Base-by-base conservation (phyloP, 108 stramenopile genomes). In the Skeletonema grethae region DNA sequence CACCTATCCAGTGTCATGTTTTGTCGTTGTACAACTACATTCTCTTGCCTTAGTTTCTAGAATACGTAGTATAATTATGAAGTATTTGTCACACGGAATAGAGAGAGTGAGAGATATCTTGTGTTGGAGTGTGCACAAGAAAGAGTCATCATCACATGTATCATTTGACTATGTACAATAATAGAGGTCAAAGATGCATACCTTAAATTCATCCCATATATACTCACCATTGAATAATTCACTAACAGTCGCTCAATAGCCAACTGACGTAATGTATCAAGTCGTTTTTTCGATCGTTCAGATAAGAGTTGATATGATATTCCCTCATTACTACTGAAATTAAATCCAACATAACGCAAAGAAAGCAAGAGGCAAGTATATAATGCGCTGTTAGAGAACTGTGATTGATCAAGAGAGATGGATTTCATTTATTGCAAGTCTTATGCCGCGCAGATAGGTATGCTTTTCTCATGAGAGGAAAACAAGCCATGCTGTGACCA, bases 181-280 rank as follows among this genome's bases (percentile, higher is more conserved):
- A 11, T 38, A 38, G 0, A 36, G 1, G 7, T 8, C 36, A 36
- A 0, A 9, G 1, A 38, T 11, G 36, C 36, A 11, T 10, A 38
- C 36, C 9, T 10, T 38, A 2, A 0, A 9, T 38, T 10, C 9
- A 53, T 22, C 6, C 12, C n/a, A n/a, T n/a, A n/a, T 22, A 2
- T 22, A 53, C 50, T 53, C 50, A 53, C 50, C 50, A 53, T 24
- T 53, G 50, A 22, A 22, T 53, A 53, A 53, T 53, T 53, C 22
- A 53, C 15, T 16, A 53, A 53, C 1, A 22, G 22, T 3, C 20
- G 18, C n/a, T 53, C 50, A 22, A 53, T 22, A 24, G 22, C 50
- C 18, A 20, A 53, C 8, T 53, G 50, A 53, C 50, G 50, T 53
- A 53, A 53, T 53, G 18, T 20, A 53, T 53, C 50, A 20, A 53